These are phyloP conservation scores for Paramecium caudatum DNA, from an alignment of 73 alveolate species.

Conservation along the genomic window DNA sequence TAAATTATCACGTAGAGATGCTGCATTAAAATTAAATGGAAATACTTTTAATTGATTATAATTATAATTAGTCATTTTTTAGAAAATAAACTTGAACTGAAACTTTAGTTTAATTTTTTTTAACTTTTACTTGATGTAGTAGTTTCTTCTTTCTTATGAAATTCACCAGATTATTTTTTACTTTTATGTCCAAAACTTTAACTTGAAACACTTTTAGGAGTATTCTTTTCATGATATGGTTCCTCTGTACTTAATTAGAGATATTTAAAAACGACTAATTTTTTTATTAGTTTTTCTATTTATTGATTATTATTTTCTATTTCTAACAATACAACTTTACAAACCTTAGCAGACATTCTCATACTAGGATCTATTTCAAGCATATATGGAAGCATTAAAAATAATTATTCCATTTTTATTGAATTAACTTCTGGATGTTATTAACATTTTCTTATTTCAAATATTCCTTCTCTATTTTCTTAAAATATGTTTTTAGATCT, in stretches of 20 bases:
- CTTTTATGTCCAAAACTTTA: background rate
- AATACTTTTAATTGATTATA: background rate
- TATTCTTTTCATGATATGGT: constrained; percentile 6
- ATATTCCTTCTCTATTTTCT: constrained; percentile 26
- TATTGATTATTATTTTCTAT: constrained; percentile 30
- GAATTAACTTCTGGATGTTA: constrained; percentile 21
- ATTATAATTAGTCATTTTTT: background rate
- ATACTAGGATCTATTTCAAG: constrained; percentile 40
- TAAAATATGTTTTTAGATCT: background rate
- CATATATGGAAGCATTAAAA: constrained; percentile 11
- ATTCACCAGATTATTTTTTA: background rate
- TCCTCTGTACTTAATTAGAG: constrained; percentile 18
- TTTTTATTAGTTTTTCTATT: constrained; percentile 46
- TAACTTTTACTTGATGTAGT: background rate
- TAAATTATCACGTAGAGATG: too few species aligned
- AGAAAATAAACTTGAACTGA: background rate
- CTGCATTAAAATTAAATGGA: too few species aligned
- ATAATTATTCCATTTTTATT: constrained; percentile 38
- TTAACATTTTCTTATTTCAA: background rate
- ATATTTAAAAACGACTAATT: background rate
- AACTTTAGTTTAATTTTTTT: background rate
- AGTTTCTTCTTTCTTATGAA: background rate
- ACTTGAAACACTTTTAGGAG: background rate
- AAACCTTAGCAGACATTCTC: constrained; percentile 5
- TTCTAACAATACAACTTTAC: background rate